phyloP scores from a whole-genome alignment of 2,329 filamentous ascomycete genomes.

The Alternaria sp. region DNA sequence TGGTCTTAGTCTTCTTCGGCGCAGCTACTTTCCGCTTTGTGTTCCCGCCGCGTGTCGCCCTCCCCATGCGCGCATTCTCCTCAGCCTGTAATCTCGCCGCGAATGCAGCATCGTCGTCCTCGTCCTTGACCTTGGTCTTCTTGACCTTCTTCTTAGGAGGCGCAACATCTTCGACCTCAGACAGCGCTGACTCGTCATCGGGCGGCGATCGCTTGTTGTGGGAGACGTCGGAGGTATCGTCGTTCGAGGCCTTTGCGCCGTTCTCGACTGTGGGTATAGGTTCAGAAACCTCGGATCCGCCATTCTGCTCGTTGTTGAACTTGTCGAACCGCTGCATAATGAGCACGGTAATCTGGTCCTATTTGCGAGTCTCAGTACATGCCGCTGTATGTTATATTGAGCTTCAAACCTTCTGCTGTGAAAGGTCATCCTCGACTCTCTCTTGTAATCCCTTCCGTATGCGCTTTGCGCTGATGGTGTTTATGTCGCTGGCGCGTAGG shows the following conservation, averaged over 20 bases:
- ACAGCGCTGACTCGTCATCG: slow-evolving; percentile 50
- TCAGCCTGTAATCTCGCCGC: slow-evolving; percentile 91
- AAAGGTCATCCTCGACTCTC: slow-evolving; percentile 65
- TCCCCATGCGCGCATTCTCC: slow-evolving; percentile 72
- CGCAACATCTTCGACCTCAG: slow-evolving; percentile 47
- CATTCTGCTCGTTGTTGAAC: slow-evolving; percentile 48
- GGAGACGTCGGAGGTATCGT: slow-evolving; percentile 34
- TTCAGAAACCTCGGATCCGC: slow-evolving; percentile 42
- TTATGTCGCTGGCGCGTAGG: slow-evolving; percentile 64
- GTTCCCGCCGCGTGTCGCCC: slow-evolving; percentile 77
- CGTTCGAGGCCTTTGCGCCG: slow-evolving; percentile 31
- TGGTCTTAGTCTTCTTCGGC: slow-evolving; percentile 68
- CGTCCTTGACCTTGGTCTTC: slow-evolving; percentile 69
- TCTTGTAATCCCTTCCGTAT: slow-evolving; percentile 69
- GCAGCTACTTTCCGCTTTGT: slow-evolving; percentile 59
- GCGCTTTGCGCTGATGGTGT: slow-evolving; percentile 69
- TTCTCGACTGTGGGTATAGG: slow-evolving; percentile 49
- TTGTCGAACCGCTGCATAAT: slow-evolving; percentile 60
- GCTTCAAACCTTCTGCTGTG: slow-evolving; percentile 64
- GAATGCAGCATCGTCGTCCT: slow-evolving; percentile 84
- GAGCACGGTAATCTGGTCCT: slow-evolving; percentile 55
- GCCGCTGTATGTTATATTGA: background rate
- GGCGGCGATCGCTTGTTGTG: slow-evolving; percentile 53
- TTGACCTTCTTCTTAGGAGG: slow-evolving; percentile 64
- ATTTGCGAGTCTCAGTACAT: slow-evolving; percentile 19